Percentiles rank a stretch among this genome's conserved stretches.
These are phyloP conservation scores for Starmerella bombicola DNA, from an alignment of 805 yeast genomes.

Conservation along the genomic window DNA sequence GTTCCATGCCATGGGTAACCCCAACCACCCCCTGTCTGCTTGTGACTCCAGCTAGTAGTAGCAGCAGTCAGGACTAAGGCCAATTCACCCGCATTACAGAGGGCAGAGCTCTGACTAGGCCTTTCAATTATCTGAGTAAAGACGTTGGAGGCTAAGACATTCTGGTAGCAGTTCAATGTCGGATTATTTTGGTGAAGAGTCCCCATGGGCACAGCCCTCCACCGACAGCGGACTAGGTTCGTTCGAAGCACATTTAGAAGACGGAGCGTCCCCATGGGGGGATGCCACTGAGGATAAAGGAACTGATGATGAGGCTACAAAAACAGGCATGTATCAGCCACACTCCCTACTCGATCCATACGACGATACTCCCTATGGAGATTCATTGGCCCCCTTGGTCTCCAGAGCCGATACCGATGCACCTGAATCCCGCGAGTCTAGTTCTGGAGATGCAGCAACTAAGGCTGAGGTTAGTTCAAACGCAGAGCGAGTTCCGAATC, in stretches of 20 bases:
- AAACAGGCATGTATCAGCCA: neutral
- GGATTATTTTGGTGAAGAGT: constrained; percentile 12
- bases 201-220: constrained; percentile 14
- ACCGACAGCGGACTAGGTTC: neutral
- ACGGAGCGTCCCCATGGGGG: constrained; percentile 10
- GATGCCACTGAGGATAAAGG: neutral
- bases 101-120: neutral
- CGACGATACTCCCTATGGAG: constrained; percentile 2
- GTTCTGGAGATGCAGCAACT: neutral
- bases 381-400: constrained; percentile 2
- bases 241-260: constrained; percentile 1
- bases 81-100: neutral
- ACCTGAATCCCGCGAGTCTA: neutral
- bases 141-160: too few relatives aligned
- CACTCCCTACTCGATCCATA: neutral
- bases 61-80: too few relatives aligned
- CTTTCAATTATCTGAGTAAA: too few relatives aligned
- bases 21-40: too few relatives aligned
- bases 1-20: too few relatives aligned
- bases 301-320: neutral
- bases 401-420: neutral
- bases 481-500: constrained; percentile 4
- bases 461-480: neutral
- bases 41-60: too few relatives aligned
- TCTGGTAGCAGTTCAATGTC: too few relatives aligned